Evolutionary conservation across 2,329 filamentous ascomycete species (phyloP).

Genomic region (Aspergillus transmontanensis): DNA sequence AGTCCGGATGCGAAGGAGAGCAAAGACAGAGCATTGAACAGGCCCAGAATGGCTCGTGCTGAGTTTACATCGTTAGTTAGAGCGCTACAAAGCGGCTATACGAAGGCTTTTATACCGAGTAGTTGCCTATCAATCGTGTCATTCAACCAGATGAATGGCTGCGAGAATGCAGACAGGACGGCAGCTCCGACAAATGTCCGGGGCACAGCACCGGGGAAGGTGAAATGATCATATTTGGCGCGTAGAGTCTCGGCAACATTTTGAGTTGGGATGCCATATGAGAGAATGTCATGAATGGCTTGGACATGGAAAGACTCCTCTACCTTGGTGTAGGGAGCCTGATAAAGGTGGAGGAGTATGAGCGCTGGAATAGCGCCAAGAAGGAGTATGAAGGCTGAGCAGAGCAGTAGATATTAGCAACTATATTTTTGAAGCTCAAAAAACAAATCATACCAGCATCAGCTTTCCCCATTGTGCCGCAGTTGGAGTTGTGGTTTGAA

Average conservation of each 20-base stretch:
- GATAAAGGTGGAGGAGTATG: conserved; percentile 68
- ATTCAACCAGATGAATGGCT: conserved; percentile 63
- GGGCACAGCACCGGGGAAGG: conserved; percentile 88
- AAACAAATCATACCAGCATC: conserved; percentile 20
- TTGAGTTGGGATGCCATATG: conserved; percentile 71
- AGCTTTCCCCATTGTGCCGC: conserved; percentile 27
- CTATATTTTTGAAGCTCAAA: not conserved
- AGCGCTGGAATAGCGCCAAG: conserved; percentile 62
- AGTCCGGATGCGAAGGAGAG: conserved; percentile 67
- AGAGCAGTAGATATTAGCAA: not conserved
- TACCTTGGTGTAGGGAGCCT: conserved; percentile 91
- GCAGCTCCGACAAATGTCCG: conserved; percentile 85
- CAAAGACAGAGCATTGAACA: conserved; percentile 72
- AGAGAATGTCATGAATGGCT: conserved; percentile 84
- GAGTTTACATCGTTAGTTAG: conserved; percentile 4
- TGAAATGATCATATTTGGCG: conserved; percentile 80
- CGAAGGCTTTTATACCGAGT: conserved; percentile 47
- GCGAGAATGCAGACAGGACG: conserved; percentile 71
- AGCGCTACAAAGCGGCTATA: not conserved
- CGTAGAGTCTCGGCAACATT: conserved; percentile 59
- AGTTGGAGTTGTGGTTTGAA: not conserved
- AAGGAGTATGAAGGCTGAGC: conserved; percentile 26
- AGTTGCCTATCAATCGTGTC: conserved; percentile 61
- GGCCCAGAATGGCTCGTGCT: conserved; percentile 77
- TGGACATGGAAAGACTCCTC: conserved; percentile 99